Percentiles rank a stretch among this genome's conserved stretches.
Evolutionary conservation across 192 early-diverging fungal genomes (phyloP).

Genomic region (Dissophora globulifera): DNA sequence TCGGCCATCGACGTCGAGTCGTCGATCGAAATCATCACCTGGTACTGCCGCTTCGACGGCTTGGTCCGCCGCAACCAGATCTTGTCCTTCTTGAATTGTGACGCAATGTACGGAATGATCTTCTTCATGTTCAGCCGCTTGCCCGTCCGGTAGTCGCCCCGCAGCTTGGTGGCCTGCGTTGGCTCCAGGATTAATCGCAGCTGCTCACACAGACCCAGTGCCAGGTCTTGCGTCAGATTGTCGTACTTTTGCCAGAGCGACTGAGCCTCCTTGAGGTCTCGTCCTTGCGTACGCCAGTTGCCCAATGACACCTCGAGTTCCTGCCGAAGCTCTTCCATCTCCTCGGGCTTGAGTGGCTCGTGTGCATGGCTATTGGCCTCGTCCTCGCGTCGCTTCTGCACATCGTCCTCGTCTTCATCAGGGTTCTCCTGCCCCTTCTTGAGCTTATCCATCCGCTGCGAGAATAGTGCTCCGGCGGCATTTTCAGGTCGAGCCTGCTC

Average conservation of each 20-base stretch:
- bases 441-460: slow-evolving; percentile 51
- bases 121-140: slow-evolving; percentile 99
- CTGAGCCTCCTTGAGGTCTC: slow-evolving; percentile 68
- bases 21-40: slow-evolving; percentile 97
- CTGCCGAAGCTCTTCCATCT: slow-evolving; percentile 79
- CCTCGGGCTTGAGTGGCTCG: slow-evolving; percentile 62
- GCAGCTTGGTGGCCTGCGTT: slow-evolving; percentile 94
- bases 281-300: slow-evolving; percentile 77
- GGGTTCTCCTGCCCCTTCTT: slow-evolving; percentile 34
- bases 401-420: slow-evolving; percentile 54
- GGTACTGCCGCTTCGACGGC: slow-evolving; percentile 96
- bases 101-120: slow-evolving; percentile 99
- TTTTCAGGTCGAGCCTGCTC: slow-evolving; percentile 47
- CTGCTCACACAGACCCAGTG: slow-evolving; percentile 93
- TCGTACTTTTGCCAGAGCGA: slow-evolving; percentile 93
- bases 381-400: slow-evolving; percentile 30
- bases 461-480: slow-evolving; percentile 54
- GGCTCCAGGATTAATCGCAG: slow-evolving; percentile 96
- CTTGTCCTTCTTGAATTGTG: slow-evolving; percentile 99
- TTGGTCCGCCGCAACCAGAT: slow-evolving; percentile 99
- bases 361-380: slow-evolving; percentile 46
- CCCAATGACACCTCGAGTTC: slow-evolving; percentile 82
- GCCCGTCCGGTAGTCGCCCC: slow-evolving; percentile 97
- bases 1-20: slow-evolving; percentile 98
- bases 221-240: slow-evolving; percentile 88